phyloP scores from a whole-genome alignment of 805 yeast genomes.

The Cephaloascus albidus region DNA sequence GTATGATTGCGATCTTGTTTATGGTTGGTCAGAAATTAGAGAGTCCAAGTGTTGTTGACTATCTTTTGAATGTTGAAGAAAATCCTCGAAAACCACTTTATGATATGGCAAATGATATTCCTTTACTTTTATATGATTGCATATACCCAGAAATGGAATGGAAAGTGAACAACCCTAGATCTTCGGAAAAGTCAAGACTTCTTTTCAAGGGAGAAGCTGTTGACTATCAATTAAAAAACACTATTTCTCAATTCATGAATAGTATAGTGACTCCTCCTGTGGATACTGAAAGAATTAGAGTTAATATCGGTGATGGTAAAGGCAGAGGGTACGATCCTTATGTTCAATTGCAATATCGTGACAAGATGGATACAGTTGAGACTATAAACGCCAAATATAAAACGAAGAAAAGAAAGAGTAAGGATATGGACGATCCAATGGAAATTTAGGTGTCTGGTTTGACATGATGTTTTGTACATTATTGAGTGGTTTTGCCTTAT shows the following conservation, averaged over 20 bases:
- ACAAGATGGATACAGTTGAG: constrained; percentile 55
- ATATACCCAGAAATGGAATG: constrained; percentile 65
- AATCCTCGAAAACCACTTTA: constrained; percentile 68
- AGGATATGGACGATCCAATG: background rate
- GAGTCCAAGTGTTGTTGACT: constrained; percentile 41
- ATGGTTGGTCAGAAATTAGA: constrained; percentile 77
- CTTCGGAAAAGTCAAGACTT: constrained; percentile 27
- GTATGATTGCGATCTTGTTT: constrained; percentile 82
- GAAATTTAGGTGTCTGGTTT: too few species aligned
- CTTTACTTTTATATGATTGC: constrained; percentile 82
- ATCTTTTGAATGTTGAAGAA: constrained; percentile 47
- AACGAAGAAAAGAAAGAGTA: constrained; percentile 22
- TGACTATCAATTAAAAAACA: constrained; percentile 48
- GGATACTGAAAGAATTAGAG: constrained; percentile 16
- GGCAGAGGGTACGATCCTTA: constrained; percentile 54
- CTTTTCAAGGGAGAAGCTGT: constrained; percentile 41
- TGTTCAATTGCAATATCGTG: constrained; percentile 47
- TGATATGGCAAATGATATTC: constrained; percentile 85
- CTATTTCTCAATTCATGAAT: constrained; percentile 42
- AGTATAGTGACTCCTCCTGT: constrained; percentile 13
- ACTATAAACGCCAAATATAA: constrained; percentile 57
- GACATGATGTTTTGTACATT: too few species aligned
- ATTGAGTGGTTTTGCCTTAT: too few species aligned
- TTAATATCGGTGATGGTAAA: constrained; percentile 72
- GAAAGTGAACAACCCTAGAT: constrained; percentile 28